Evolutionary conservation across 2,329 filamentous ascomycete genomes (phyloP).

Genomic region (Colletotrichum plurivorum): DNA sequence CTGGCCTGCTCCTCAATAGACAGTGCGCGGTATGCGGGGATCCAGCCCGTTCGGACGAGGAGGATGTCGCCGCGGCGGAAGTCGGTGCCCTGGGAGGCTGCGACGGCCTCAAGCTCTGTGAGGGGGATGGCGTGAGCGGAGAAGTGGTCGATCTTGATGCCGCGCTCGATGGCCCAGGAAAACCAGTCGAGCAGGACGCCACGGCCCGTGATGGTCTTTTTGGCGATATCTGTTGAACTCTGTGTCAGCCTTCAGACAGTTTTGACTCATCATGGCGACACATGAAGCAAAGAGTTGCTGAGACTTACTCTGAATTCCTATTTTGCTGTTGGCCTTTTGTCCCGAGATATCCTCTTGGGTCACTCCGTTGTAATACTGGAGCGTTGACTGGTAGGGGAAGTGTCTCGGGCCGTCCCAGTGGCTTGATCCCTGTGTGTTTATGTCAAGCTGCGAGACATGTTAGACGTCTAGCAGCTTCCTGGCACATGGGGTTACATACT

Average conservation of each 20-base stretch:
- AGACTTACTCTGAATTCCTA: slow-evolving; percentile 26
- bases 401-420: slow-evolving; percentile 39
- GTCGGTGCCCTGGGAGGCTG: neutral
- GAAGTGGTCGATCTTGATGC: slow-evolving; percentile 9
- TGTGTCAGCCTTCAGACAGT: neutral
- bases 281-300: neutral
- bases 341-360: slow-evolving; percentile 27
- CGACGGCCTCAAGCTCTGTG: slow-evolving; percentile 11
- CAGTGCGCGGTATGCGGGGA: slow-evolving; percentile 57
- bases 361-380: slow-evolving; percentile 37
- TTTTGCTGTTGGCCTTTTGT: neutral
- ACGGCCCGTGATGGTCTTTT: slow-evolving; percentile 11
- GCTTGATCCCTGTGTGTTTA: slow-evolving; percentile 37
- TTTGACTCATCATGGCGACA: neutral
- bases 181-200: slow-evolving; percentile 13
- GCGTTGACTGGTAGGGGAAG: slow-evolving; percentile 33
- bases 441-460: slow-evolving; percentile 14
- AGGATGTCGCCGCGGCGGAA: slow-evolving; percentile 16
- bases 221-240: neutral
- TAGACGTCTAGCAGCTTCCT: neutral
- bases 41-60: slow-evolving; percentile 68
- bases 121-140: slow-evolving; percentile 15
- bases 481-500: slow-evolving; percentile 8
- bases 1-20: slow-evolving; percentile 49
- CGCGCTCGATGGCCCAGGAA: slow-evolving; percentile 2